Base-by-base conservation (phyloP, 2,329 filamentous ascomycete species). In the Metarhizium robertsii region DNA sequence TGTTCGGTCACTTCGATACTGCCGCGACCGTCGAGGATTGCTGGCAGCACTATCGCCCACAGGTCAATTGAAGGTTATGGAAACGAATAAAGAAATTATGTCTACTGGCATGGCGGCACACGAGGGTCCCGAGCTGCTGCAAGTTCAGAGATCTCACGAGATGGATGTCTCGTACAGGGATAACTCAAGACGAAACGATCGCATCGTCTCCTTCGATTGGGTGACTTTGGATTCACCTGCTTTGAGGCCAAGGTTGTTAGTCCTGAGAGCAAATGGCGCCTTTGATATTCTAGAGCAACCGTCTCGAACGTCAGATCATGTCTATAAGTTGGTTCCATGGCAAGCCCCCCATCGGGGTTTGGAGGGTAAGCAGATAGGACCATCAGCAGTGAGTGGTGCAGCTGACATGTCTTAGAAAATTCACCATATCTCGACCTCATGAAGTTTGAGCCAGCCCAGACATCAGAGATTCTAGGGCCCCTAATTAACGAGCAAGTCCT, bases 201-300 rank as follows among this genome's bases (percentile, higher is more conserved):
- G 80, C 20, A 84, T 86, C 36, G 81, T 86, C 7, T 86, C 83
- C 0, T 86, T 86, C 65, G 84, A 87, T 64, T 87, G 84, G 83
- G 71, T 86, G 10, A 85, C 80, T 3, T 71, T 85, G 50, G 74
- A 77, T 11, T 81, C 79, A 3, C 73, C 80, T 3, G 75, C 76
- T 14, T 64, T 84, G 51, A 77, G 77, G 29, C 81, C 82, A 34
- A 75, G 83, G n/a, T 70, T 83, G 43, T 66, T 86, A 29, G 81
- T 82, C 2, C 66, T 86, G 30, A 75, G 83, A 30, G 80, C 80
- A 38, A 85, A 79, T 59, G 82, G 83, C 18, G 73, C 71, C 14
- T 83, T 85, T 63, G 81, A 84, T 34, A 81, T 87, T 18, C 65
- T 86, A 30, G 79, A 85, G 59, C 80, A 81, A 62, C 81, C 84